Conservation (phyloP, 371 early-diverging fungal genomes). For the Mucor lusitanicus region DNA sequence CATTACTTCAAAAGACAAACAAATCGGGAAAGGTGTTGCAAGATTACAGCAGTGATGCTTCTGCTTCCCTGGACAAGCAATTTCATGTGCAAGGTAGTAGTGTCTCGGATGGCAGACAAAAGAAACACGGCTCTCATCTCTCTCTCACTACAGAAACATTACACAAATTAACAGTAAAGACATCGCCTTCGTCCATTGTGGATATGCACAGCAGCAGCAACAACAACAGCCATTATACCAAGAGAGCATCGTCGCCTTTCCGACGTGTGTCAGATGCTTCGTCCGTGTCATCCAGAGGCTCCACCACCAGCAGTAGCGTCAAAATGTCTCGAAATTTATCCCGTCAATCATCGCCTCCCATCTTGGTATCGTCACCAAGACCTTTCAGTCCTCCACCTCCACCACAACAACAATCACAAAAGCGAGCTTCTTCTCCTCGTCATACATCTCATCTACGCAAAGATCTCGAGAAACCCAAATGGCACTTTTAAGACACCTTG, state of each 20-base stretch:
- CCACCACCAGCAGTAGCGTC: conserved; percentile 2
- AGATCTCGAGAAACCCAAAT: conserved; percentile 31
- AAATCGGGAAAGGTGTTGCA: conserved; percentile 27
- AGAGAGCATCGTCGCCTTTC: not conserved
- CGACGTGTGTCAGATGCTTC: conserved; percentile 22
- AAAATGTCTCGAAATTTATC: conserved; percentile 19
- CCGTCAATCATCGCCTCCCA: conserved; percentile 28
- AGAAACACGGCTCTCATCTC: too few species aligned
- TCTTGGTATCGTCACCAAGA: conserved; percentile 15
- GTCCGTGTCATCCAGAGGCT: not conserved
- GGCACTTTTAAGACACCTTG: conserved; percentile 22
- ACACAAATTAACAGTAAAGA: conserved; percentile 12
- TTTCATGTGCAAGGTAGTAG: conserved; percentile 9
- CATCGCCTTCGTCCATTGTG: conserved; percentile 2
- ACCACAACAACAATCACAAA: not conserved
- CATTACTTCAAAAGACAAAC: conserved; percentile 29
- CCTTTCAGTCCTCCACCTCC: conserved; percentile 16
- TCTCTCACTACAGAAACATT: conserved; percentile 8
- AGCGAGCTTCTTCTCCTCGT: conserved; percentile 13
- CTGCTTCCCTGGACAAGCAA: conserved; percentile 13
- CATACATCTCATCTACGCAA: conserved; percentile 20
- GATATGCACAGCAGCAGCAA: not conserved
- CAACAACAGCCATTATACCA: not conserved
- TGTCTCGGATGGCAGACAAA: too few species aligned
- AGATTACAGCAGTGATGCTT: conserved; percentile 3